phyloP scores from a whole-genome alignment of 1,139 yeast genomes.

The Torulaspora globosa region DNA sequence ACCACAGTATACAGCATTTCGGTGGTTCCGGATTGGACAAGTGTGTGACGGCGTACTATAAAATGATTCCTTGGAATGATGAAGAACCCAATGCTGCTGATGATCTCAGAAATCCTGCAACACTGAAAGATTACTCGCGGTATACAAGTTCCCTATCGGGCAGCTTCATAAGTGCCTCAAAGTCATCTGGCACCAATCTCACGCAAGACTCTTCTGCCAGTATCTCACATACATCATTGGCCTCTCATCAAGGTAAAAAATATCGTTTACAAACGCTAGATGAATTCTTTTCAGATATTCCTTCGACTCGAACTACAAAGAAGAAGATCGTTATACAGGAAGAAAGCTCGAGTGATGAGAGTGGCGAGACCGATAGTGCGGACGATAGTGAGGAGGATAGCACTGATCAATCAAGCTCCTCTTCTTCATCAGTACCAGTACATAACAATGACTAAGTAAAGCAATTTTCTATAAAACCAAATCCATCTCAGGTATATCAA shows the following conservation, averaged over 20 bases:
- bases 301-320: conserved; percentile 24
- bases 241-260: conserved; percentile 32
- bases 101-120: conserved; percentile 25
- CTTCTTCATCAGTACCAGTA: conserved; percentile 7
- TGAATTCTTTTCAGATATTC: conserved; percentile 71
- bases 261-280: conserved; percentile 73
- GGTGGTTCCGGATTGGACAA: conserved; percentile 18
- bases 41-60: conserved; percentile 15
- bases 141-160: conserved; percentile 23
- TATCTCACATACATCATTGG: not conserved
- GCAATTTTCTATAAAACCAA: conserved; percentile 21
- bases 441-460: not conserved
- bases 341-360: conserved; percentile 28
- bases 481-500: conserved; percentile 43
- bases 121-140: conserved; percentile 31
- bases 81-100: conserved; percentile 10
- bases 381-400: conserved; percentile 20
- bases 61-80: conserved; percentile 18
- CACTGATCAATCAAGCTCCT: conserved; percentile 19
- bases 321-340: conserved; percentile 37
- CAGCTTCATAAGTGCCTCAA: conserved; percentile 1
- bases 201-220: not conserved
- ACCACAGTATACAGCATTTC: conserved; percentile 1
- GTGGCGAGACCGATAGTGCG: conserved; percentile 23
- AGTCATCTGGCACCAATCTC: conserved; percentile 3